These are phyloP conservation scores for Pleodorina starrii DNA, from an alignment of 139 green algal genomes.

Conservation along the genomic window DNA sequence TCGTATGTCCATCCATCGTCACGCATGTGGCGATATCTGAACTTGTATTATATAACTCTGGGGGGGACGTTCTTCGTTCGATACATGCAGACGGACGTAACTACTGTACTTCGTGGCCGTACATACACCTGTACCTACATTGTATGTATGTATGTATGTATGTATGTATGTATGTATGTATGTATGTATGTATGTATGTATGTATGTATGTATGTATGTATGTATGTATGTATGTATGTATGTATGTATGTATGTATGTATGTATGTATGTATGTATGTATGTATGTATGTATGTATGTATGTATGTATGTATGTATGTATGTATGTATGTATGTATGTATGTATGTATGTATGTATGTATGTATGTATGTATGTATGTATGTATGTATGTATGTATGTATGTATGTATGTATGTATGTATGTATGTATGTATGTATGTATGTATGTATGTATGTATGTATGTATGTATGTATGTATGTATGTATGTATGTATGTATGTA, in stretches of 20 bases:
- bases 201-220: not conserved
- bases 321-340: not conserved
- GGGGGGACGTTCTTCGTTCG: too few species aligned
- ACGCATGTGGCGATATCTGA: too few species aligned
- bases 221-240: not conserved
- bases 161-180: not conserved
- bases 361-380: constrained; percentile 1
- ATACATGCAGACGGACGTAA: too few species aligned
- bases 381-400: constrained; percentile 1
- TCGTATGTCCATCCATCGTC: too few species aligned
- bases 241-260: not conserved
- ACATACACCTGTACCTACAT: too few species aligned
- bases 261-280: not conserved
- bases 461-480: not conserved
- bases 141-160: not conserved
- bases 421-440: constrained; percentile 1
- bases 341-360: constrained; percentile 1
- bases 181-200: not conserved
- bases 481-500: constrained; percentile 1
- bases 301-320: not conserved
- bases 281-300: not conserved
- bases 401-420: constrained; percentile 1
- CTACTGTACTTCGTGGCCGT: too few species aligned
- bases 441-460: not conserved
- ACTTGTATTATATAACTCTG: too few species aligned